Evolutionary conservation across 768 basidiomycete genomes (phyloP).

Genomic region (Mycena sanguinolenta): DNA sequence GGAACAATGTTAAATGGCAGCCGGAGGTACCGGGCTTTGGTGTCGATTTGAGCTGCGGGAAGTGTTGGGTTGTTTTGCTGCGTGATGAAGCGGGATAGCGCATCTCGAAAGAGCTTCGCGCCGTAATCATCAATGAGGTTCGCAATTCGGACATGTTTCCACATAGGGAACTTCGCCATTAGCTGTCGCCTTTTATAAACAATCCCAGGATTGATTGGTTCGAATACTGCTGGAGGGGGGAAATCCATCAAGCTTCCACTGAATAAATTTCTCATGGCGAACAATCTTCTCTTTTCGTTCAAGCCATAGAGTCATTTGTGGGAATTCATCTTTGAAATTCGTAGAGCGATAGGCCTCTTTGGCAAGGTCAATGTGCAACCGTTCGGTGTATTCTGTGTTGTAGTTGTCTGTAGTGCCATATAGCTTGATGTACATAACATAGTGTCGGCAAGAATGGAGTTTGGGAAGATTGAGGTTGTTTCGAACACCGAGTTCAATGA

Average conservation of each 20-base stretch:
- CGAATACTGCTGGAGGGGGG: constrained; percentile 5
- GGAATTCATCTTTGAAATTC: constrained; percentile 38
- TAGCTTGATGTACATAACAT: constrained; percentile 33
- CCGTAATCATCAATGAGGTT: constrained; percentile 45
- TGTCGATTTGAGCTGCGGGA: too few species aligned
- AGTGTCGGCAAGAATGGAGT: constrained; percentile 43
- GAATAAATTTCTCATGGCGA: background rate
- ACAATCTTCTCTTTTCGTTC: constrained; percentile 20
- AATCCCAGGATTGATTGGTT: background rate
- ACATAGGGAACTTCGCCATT: constrained; percentile 42
- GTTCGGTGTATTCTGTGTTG: constrained; percentile 28
- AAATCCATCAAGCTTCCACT: constrained; percentile 38
- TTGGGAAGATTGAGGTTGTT: constrained; percentile 46
- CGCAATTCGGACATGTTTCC: constrained; percentile 39
- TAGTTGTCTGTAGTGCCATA: constrained; percentile 44
- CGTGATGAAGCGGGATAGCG: constrained; percentile 46
- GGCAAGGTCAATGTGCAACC: constrained; percentile 5
- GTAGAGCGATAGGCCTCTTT: constrained; percentile 32
- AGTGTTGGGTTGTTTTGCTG: too few species aligned
- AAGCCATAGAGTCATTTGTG: constrained; percentile 35
- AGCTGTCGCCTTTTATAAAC: constrained; percentile 2
- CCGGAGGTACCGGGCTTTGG: too few species aligned
- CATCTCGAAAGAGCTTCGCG: constrained; percentile 42
- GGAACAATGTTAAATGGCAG: too few species aligned
- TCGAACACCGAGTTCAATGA: constrained; percentile 44